A percentile compares a stretch with the other conserved stretches of the same genome.
Conservation (phyloP, 176 grass and related monocot genomes). For the Dendrocalamus sinicus region DNA sequence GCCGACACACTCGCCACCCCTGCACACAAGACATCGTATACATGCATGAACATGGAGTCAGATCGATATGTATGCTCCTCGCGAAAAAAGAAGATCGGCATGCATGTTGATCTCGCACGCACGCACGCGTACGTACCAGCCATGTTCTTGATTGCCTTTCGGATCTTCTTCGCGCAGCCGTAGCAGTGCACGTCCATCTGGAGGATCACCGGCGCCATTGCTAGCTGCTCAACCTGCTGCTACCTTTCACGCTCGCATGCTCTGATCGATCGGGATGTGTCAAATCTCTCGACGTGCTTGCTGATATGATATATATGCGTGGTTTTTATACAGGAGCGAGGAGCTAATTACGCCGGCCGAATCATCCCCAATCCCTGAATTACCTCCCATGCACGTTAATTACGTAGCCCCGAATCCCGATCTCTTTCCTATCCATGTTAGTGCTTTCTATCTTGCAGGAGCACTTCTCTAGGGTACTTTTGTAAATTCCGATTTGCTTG, state of each 20-base stretch:
- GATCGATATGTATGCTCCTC: no score
- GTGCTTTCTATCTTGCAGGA: no score
- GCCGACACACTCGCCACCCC: conserved; percentile 28
- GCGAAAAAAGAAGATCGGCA: no score
- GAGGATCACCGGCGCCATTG: conserved; percentile 47
- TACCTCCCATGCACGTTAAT: no score
- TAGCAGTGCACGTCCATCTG: conserved; percentile 51
- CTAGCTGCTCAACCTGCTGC: neutral
- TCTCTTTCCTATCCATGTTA: no score
- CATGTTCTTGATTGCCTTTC: conserved; percentile 39
- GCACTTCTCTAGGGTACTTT: no score
- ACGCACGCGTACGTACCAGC: neutral
- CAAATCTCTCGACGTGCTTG: neutral
- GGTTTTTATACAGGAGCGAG: neutral
- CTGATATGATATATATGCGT: neutral
- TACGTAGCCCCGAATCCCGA: no score
- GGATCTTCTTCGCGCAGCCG: conserved; percentile 47
- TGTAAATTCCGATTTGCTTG: no score
- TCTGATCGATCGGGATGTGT: neutral
- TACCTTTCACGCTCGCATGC: no score
- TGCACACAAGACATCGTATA: conserved; percentile 12
- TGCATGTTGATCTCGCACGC: no score
- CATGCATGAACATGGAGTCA: neutral
- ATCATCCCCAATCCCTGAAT: no score
- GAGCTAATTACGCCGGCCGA: no score